A percentile compares a stretch with the other conserved stretches of the same genome.
Evolutionary conservation across 148 eudicot species (phyloP).

Genomic region (Spergularia bocconei): DNA sequence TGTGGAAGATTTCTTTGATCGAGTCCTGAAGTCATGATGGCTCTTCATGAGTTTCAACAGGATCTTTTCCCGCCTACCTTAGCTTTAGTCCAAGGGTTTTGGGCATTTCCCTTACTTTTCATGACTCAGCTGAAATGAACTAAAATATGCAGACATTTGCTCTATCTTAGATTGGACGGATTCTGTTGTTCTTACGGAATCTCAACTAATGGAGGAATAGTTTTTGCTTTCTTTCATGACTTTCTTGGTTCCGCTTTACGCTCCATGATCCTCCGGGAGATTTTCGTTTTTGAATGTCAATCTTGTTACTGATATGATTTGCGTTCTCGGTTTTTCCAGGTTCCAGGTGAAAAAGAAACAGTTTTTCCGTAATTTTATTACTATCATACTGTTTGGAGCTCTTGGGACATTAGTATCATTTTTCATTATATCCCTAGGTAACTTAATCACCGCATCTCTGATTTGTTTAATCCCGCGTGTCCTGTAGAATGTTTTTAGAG

Average conservation of each 20-base stretch:
- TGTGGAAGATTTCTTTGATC: background rate
- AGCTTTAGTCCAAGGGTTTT: background rate
- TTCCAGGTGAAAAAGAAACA: conserved; percentile 75
- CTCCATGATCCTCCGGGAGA: background rate
- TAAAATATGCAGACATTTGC: no score
- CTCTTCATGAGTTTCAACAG: background rate
- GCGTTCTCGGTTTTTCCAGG: conserved; percentile 30
- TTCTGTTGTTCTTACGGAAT: background rate
- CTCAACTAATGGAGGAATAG: background rate
- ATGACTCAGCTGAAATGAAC: no score
- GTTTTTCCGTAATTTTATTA: conserved; percentile 63
- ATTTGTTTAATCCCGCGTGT: background rate
- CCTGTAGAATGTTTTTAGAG: background rate
- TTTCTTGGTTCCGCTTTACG: conserved; percentile 1
- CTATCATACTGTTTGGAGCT: conserved; percentile 60
- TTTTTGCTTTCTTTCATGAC: background rate
- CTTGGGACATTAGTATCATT: conserved; percentile 63
- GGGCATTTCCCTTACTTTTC: no score
- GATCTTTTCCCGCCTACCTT: background rate
- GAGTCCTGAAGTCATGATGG: background rate
- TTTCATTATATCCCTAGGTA: conserved; percentile 49
- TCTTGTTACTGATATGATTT: conserved; percentile 14
- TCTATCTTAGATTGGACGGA: no score
- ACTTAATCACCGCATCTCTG: background rate
- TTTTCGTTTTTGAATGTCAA: conserved; percentile 7